phyloP scores from a whole-genome alignment of 2,329 filamentous ascomycete genomes.

The Fusarium sp. region DNA sequence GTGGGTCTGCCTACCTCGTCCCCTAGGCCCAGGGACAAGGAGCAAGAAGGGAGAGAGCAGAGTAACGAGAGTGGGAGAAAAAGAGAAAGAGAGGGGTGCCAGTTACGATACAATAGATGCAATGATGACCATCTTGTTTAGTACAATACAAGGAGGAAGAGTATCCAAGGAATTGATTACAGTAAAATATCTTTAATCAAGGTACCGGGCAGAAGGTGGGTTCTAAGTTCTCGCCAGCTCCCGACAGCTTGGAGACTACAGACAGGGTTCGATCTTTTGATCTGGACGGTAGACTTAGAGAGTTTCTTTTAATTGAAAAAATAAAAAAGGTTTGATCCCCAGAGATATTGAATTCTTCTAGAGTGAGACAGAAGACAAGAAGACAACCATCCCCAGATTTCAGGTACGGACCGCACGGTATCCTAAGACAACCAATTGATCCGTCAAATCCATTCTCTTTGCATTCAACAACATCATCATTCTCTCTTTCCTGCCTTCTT shows the following conservation, averaged over 20 bases:
- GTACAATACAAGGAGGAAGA: background rate
- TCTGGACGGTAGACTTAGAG: background rate
- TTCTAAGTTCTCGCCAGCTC: constrained; percentile 2
- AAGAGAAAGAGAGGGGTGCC: background rate
- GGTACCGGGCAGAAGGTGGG: background rate
- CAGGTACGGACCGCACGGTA: background rate
- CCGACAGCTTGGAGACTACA: constrained; percentile 2
- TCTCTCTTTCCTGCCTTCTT: background rate
- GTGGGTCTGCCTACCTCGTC: background rate
- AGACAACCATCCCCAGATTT: background rate
- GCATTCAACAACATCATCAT: background rate
- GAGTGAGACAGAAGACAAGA: background rate
- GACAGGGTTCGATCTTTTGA: background rate
- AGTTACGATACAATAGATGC: background rate
- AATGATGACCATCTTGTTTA: background rate
- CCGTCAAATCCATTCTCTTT: background rate
- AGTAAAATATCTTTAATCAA: background rate
- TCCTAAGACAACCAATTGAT: background rate
- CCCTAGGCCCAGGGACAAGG: background rate
- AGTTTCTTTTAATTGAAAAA: constrained; percentile 1
- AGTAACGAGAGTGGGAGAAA: background rate
- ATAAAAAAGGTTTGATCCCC: background rate
- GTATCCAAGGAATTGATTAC: background rate
- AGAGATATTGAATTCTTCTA: background rate
- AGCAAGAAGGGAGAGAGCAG: background rate